phyloP scores from a whole-genome alignment of 768 basidiomycete species.

The Boletus eberwhitei region DNA sequence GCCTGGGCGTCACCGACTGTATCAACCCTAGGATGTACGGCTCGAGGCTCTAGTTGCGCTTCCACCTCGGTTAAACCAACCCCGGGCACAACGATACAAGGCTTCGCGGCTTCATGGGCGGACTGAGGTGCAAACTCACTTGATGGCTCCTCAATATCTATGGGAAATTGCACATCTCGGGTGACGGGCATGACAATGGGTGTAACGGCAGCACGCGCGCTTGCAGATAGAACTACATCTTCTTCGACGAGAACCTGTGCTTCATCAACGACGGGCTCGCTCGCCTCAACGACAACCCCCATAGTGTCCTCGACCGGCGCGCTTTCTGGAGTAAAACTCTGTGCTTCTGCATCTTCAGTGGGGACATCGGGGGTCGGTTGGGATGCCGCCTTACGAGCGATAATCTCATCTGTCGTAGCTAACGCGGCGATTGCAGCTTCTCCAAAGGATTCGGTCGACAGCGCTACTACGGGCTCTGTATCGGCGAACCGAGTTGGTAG shows the following conservation, averaged over 20 bases:
- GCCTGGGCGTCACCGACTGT: not conserved
- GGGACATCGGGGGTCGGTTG: not conserved
- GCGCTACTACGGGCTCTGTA: not conserved
- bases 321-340: not conserved
- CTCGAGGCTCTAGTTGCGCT: not conserved
- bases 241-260: not conserved
- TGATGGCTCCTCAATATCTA: constrained; percentile 1
- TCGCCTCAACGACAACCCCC: not conserved
- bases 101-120: not conserved
- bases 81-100: not conserved
- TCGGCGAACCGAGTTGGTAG: constrained; percentile 1
- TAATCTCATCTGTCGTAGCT: not conserved
- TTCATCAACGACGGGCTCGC: not conserved
- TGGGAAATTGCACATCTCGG: not conserved
- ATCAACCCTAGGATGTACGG: not conserved
- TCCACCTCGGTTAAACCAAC: not conserved
- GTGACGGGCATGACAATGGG: not conserved
- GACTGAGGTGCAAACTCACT: constrained; percentile 9
- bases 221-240: not conserved
- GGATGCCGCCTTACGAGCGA: not conserved
- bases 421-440: constrained; percentile 2
- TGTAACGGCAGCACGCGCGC: not conserved
- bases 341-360: not conserved
- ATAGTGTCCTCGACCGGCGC: not conserved
- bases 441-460: not conserved